Base-by-base conservation (phyloP, 768 basidiomycete species). In the Auricularia cornea region DNA sequence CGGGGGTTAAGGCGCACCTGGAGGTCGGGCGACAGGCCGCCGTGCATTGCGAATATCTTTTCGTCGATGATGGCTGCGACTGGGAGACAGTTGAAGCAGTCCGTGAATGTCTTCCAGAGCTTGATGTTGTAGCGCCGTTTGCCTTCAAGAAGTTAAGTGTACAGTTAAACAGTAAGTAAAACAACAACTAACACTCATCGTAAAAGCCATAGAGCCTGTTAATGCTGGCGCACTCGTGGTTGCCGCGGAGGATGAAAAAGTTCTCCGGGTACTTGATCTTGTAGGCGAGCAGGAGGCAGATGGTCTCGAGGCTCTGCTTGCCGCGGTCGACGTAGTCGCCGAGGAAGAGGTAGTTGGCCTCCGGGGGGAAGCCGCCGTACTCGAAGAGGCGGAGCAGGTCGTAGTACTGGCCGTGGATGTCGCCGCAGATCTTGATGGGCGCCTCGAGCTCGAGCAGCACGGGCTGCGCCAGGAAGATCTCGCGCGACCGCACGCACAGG, bases 181-280 rank as follows among this genome's bases (percentile, higher is more conserved):
- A 4, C 11, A 35, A 31, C 32, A 61, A 38, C 35, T 38, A 10
- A 38, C 96, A 98, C 84, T 99, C 96, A 75, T 99, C 96, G 78
- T 99, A 99, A 80, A 99, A 99, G 64, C 96, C 96, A 77, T 99
- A 99, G 78, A 99, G 98, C 75, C 96, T 84, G 82, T 98, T 99
- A 81, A 99, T 98, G 76, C 92, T 94, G 68, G 96, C 96, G 74
- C 96, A 98, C 78, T 99, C 96, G 77, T 99, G 96, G 79, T 99
- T 99, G 69, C 96, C 96, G 71, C 96, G 83, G 66, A 99, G 84
- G 76, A 99, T 95, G 82, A 99, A 99, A 81, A 99, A 99, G 82
- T 99, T 99, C 85, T 99, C 96, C 60, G 96, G 96, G 82, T 98
- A 99, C 84, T 98, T 99, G 83, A 96, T 96, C 85, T 99, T 99